Conservation (phyloP, 2,329 filamentous ascomycete species). For the Microsporum ferrugineum region DNA sequence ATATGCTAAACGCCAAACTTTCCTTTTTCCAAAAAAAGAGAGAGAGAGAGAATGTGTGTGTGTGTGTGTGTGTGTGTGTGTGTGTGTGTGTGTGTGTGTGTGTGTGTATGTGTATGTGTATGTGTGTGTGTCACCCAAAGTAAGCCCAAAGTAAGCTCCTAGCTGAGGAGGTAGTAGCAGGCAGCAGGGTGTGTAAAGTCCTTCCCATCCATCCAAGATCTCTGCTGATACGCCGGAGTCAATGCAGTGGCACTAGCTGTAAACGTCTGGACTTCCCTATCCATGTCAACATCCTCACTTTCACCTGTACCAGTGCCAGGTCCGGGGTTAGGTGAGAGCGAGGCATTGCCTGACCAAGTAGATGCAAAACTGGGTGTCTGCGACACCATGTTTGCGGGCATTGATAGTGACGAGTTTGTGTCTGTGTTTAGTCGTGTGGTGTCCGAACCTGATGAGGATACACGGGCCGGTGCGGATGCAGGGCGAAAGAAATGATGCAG, state of each 20-base stretch:
- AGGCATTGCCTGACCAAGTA: not conserved
- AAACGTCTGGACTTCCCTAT: constrained; percentile 21
- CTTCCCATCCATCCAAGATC: constrained; percentile 21
- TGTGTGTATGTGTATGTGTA: too few relatives aligned
- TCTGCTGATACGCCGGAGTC: constrained; percentile 14
- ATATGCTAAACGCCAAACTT: not conserved
- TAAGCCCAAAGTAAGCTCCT: not conserved
- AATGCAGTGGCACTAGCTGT: constrained; percentile 13
- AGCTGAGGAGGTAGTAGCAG: not conserved
- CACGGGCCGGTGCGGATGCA: constrained; percentile 14
- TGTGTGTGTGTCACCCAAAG: too few relatives aligned
- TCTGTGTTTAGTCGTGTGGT: not conserved
- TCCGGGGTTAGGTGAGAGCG: not conserved
- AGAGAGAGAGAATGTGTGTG: not conserved
- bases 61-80: too few relatives aligned
- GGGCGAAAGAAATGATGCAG: constrained; percentile 32
- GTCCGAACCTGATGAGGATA: not conserved
- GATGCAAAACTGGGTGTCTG: not conserved
- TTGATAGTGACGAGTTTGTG: not conserved
- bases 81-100: too few relatives aligned
- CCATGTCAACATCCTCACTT: constrained; percentile 22
- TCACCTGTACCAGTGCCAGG: not conserved
- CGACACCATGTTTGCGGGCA: not conserved
- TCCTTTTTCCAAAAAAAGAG: not conserved
- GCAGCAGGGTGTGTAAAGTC: constrained; percentile 12